Evolutionary conservation across 805 yeast species (phyloP), one percentile per base, ranked within the genome.

Genomic region (Ogataea nakhonphanomensis): DNA sequence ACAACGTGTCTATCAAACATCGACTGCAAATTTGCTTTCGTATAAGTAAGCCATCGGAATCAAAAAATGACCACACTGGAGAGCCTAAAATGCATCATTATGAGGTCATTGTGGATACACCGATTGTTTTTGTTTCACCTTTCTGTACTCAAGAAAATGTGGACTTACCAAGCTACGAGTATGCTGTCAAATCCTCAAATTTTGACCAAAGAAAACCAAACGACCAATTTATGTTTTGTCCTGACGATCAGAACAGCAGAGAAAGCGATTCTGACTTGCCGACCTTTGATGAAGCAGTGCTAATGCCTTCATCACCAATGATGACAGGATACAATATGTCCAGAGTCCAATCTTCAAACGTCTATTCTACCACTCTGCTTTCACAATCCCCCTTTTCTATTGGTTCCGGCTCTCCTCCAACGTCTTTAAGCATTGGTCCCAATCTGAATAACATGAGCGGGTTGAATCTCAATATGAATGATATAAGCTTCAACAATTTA

Each of bases 31-130:
- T 84, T 4, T 78, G 84, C 50, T 72, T 84, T 41, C 66, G 93
- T 41, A 76, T 84, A 21, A 76, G 85, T 9, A 78, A 74, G 50
- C 78, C 78, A 1, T 84, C 80, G 43, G 70, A 75, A 0, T 56
- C 61, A 12, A 33, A 71, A 51, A 45, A 41, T 12, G 40, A 36
- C 8, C 27, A 44, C 9, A 62, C 57, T 30, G 62, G 59, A 4
- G 64, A 61, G 27, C 58, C 65, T 2, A 75, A 74, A 46, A 61
- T 78, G 64, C 88, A 82, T 51, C 90, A 84, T 57, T 84, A 80
- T 53, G 95, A 84, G 51, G 90, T 84, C 14, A 76, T 84, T 31
- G 83, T 84, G 28, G 93, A 84, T 55, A 83, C 91, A 0, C 93
- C 93, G 0, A 68, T 84, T 26, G 70, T 74, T 23, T 57, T 78